Percentiles rank a stretch among this genome's conserved stretches.
phyloP scores from a whole-genome alignment of 805 yeast genomes.

The Starmera dryadoides region DNA sequence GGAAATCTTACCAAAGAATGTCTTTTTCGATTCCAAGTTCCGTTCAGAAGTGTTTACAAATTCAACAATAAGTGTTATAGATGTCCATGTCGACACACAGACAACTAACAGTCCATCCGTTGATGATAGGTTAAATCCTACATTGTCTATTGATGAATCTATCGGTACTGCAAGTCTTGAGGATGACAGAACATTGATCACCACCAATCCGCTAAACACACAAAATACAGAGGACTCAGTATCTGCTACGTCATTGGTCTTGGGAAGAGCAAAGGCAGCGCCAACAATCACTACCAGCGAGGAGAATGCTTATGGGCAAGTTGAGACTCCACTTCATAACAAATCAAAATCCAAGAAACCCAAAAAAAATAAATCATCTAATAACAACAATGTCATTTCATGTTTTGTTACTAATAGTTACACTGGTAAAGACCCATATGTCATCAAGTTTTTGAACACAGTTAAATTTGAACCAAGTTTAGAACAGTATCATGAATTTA shows the following conservation, averaged over 20 bases:
- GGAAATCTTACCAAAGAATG: slow-evolving; percentile 40
- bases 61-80: no score
- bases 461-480: slow-evolving; percentile 50
- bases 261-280: slow-evolving; percentile 27
- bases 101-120: not conserved
- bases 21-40: slow-evolving; percentile 38
- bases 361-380: slow-evolving; percentile 4
- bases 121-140: not conserved
- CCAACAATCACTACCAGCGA: slow-evolving; percentile 32
- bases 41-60: not conserved
- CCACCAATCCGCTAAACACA: not conserved
- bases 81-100: not conserved
- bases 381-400: slow-evolving; percentile 7
- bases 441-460: slow-evolving; percentile 46
- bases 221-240: slow-evolving; percentile 3
- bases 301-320: slow-evolving; percentile 39
- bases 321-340: slow-evolving; percentile 20
- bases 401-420: slow-evolving; percentile 47
- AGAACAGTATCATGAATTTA: slow-evolving; percentile 64
- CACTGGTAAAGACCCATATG: slow-evolving; percentile 58
- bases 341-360: slow-evolving; percentile 5
- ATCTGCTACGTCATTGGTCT: slow-evolving; percentile 23
- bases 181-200: not conserved
- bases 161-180: not conserved
- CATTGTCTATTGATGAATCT: not conserved